Evolutionary conservation across 768 basidiomycete species (phyloP).

Genomic region (Pholiota molesta): DNA sequence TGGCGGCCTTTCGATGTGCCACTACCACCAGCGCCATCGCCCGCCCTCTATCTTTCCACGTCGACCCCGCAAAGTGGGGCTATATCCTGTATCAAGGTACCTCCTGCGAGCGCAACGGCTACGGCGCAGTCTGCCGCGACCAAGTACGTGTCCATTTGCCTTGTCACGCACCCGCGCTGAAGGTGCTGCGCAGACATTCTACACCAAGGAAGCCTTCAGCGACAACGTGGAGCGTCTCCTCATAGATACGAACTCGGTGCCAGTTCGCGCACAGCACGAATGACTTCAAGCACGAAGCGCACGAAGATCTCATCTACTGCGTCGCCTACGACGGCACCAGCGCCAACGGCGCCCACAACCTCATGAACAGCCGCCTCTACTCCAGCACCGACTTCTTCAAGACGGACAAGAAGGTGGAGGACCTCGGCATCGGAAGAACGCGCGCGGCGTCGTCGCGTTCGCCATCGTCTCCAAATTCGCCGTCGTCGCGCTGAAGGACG

Average conservation of each 20-base stretch:
- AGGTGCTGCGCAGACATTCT: slow-evolving; percentile 66
- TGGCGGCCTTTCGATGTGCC: slow-evolving; percentile 85
- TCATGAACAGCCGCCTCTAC: slow-evolving; percentile 74
- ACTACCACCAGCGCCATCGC: slow-evolving; percentile 56
- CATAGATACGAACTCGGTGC: no score
- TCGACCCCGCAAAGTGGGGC: slow-evolving; percentile 67
- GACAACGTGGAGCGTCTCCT: slow-evolving; percentile 37
- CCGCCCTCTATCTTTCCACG: slow-evolving; percentile 85
- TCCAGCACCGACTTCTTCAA: slow-evolving; percentile 84
- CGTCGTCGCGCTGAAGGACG: slow-evolving; percentile 85
- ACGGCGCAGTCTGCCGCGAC: slow-evolving; percentile 67
- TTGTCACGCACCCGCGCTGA: slow-evolving; percentile 5
- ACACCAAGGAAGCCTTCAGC: slow-evolving; percentile 51
- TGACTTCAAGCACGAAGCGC: slow-evolving; percentile 44
- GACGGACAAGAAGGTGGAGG: no score
- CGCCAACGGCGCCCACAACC: slow-evolving; percentile 46
- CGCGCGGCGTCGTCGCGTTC: slow-evolving; percentile 88
- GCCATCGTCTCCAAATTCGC: slow-evolving; percentile 93
- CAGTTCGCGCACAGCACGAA: no score
- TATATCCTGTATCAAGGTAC: slow-evolving; percentile 83
- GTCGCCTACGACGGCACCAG: slow-evolving; percentile 78
- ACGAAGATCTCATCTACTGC: slow-evolving; percentile 82
- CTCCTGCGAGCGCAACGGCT: slow-evolving; percentile 55
- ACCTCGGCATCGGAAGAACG: slow-evolving; percentile 84
- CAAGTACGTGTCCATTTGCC: slow-evolving; percentile 50